Conservation (phyloP, 768 basidiomycete genomes). For the Royoungia palumana region DNA sequence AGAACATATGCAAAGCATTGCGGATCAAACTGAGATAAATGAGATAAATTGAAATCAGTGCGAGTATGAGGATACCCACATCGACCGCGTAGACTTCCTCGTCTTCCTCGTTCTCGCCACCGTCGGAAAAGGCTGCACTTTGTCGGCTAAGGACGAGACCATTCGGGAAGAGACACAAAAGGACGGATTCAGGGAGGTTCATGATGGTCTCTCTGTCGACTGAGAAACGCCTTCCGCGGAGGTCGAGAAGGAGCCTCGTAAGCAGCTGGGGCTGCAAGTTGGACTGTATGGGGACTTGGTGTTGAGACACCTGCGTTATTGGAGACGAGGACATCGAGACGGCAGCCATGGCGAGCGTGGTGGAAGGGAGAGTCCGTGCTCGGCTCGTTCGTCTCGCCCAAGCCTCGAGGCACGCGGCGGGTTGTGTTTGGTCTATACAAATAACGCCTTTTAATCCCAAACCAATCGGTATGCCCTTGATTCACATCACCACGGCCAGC, state of each 20-base stretch:
- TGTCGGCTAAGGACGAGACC: slow-evolving; percentile 91
- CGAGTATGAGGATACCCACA: slow-evolving; percentile 52
- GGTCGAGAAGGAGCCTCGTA: slow-evolving; percentile 85
- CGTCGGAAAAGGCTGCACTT: slow-evolving; percentile 69
- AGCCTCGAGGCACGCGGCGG: slow-evolving; percentile 29
- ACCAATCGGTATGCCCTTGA: not conserved
- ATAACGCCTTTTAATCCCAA: slow-evolving; percentile 7
- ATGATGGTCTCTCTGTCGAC: slow-evolving; percentile 98
- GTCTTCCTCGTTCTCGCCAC: slow-evolving; percentile 70
- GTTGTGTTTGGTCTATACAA: slow-evolving; percentile 31
- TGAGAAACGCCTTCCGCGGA: slow-evolving; percentile 86
- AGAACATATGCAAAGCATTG: slow-evolving; percentile 94
- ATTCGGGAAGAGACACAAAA: slow-evolving; percentile 95
- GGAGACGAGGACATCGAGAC: slow-evolving; percentile 48
- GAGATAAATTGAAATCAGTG: not conserved
- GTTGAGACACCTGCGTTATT: slow-evolving; percentile 55
- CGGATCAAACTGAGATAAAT: slow-evolving; percentile 78
- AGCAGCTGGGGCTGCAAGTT: slow-evolving; percentile 85
- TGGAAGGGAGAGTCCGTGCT: slow-evolving; percentile 13
- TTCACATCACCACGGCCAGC: slow-evolving; percentile 12
- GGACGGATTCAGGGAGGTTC: slow-evolving; percentile 96
- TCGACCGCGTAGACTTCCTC: slow-evolving; percentile 97
- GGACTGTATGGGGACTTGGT: slow-evolving; percentile 53
- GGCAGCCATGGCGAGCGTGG: slow-evolving; percentile 35
- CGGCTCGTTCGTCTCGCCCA: slow-evolving; percentile 20